phyloP scores from a whole-genome alignment of 2,329 filamentous ascomycete species.

The Penicillium sp. region DNA sequence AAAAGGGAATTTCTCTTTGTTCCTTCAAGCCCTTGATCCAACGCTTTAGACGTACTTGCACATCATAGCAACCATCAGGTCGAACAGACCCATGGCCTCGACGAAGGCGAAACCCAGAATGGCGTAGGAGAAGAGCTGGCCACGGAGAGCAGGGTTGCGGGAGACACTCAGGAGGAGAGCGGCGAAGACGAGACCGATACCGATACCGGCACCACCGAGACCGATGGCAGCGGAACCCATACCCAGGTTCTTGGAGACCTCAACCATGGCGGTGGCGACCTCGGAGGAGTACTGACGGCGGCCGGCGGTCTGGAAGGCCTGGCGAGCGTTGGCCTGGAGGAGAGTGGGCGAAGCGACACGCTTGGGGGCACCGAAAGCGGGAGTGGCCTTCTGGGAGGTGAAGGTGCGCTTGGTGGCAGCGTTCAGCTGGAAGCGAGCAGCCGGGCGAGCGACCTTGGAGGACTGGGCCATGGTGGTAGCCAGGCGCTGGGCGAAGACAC shows the following conservation, averaged over 20 bases:
- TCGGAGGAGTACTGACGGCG: slow-evolving; percentile 79
- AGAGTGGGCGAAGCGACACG: slow-evolving; percentile 63
- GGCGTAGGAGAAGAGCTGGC: slow-evolving; percentile 93
- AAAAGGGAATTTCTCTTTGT: slow-evolving; percentile 8
- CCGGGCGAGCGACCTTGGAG: slow-evolving; percentile 74
- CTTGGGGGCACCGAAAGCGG: slow-evolving; percentile 66
- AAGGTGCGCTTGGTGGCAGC: slow-evolving; percentile 67
- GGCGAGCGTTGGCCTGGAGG: slow-evolving; percentile 60
- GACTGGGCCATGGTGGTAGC: slow-evolving; percentile 60
- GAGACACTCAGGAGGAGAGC: slow-evolving; percentile 82
- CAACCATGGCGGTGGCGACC: slow-evolving; percentile 77
- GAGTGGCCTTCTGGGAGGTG: slow-evolving; percentile 40
- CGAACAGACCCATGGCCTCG: slow-evolving; percentile 73
- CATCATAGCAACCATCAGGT: slow-evolving; percentile 89
- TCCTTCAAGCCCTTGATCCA: slow-evolving; percentile 9
- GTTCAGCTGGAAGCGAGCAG: slow-evolving; percentile 58
- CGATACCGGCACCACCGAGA: slow-evolving; percentile 88
- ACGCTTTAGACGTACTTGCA: slow-evolving; percentile 66
- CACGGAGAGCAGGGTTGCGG: slow-evolving; percentile 90
- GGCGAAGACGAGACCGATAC: slow-evolving; percentile 92
- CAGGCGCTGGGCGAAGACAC: slow-evolving; percentile 71
- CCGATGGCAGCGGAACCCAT: slow-evolving; percentile 86
- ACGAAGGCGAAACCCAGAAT: slow-evolving; percentile 95
- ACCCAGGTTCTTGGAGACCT: slow-evolving; percentile 86
- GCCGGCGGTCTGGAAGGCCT: slow-evolving; percentile 54